Percentiles rank a stretch among this genome's conserved stretches.
These are phyloP conservation scores for Calonectria pteridis DNA, from an alignment of 2,329 filamentous ascomycete genomes.

Conservation along the genomic window DNA sequence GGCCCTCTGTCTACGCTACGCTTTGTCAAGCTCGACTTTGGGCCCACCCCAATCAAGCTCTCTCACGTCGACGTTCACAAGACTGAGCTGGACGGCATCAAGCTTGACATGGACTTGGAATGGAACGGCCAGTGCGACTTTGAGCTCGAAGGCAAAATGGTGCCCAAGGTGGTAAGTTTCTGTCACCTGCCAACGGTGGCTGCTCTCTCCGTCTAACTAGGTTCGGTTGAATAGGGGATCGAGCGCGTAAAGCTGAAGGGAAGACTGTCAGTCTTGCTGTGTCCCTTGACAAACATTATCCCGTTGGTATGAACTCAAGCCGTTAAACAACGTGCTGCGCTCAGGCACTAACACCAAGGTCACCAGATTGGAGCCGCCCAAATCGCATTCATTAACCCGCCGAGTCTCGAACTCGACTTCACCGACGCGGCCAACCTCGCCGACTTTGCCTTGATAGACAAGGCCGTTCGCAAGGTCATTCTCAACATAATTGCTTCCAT, in stretches of 20 bases:
- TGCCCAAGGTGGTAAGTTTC: slow-evolving; percentile 39
- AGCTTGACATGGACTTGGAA: slow-evolving; percentile 43
- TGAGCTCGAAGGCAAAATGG: slow-evolving; percentile 42
- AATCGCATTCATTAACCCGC: slow-evolving; percentile 43
- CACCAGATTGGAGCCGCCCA: slow-evolving; percentile 42
- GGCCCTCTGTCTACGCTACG: slow-evolving; percentile 37
- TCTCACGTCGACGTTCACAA: slow-evolving; percentile 43
- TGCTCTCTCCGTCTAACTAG: background rate
- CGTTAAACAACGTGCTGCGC: background rate
- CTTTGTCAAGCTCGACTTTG: slow-evolving; percentile 42
- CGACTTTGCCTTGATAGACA: slow-evolving; percentile 40
- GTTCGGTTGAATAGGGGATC: slow-evolving; percentile 31
- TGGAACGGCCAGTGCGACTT: slow-evolving; percentile 43
- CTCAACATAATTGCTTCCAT: slow-evolving; percentile 41
- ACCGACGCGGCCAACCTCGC: slow-evolving; percentile 43
- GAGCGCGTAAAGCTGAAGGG: slow-evolving; percentile 42
- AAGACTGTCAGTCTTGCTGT: slow-evolving; percentile 37
- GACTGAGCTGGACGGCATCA: slow-evolving; percentile 39
- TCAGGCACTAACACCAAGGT: background rate
- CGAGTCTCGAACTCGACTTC: slow-evolving; percentile 41
- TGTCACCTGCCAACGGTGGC: background rate
- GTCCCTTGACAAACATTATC: slow-evolving; percentile 41
- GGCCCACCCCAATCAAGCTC: slow-evolving; percentile 33
- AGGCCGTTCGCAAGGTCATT: slow-evolving; percentile 41
- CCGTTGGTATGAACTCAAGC: slow-evolving; percentile 35